A percentile compares a stretch with the other conserved stretches of the same genome.
Evolutionary conservation across 2,329 filamentous ascomycete species (phyloP).

Genomic region (Chrysoporthe austroafricana): DNA sequence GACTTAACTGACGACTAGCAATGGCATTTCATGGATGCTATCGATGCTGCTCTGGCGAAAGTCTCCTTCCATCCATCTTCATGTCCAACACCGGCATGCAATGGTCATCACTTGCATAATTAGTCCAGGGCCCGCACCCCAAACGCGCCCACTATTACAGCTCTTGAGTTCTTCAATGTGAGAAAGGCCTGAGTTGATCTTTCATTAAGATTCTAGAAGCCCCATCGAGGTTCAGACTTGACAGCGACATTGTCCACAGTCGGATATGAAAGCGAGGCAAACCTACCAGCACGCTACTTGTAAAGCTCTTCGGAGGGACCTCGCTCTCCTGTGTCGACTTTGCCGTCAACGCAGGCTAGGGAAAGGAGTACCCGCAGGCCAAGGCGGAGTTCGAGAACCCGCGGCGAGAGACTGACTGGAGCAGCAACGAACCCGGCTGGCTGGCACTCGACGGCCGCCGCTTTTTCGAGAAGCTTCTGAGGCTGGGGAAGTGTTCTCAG

Average conservation of each 20-base stretch:
- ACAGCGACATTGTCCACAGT: conserved; percentile 46
- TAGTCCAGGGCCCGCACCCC: conserved; percentile 60
- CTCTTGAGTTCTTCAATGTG: conserved; percentile 60
- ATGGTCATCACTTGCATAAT: conserved; percentile 41
- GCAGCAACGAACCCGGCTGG: too few relatives aligned
- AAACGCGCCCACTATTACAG: conserved; percentile 57
- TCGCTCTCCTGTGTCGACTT: too few relatives aligned
- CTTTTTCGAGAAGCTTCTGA: too few relatives aligned
- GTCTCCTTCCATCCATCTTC: conserved; percentile 49
- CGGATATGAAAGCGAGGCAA: conserved; percentile 53
- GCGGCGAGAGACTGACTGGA: too few relatives aligned
- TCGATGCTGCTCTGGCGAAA: conserved; percentile 59
- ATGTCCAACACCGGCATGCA: conserved; percentile 45
- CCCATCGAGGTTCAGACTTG: conserved; percentile 55
- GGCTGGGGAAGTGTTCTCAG: too few relatives aligned
- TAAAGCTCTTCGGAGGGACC: too few relatives aligned
- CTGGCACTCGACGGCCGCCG: too few relatives aligned
- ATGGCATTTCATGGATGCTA: conserved; percentile 52
- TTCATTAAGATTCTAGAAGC: conserved; percentile 55
- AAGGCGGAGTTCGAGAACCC: too few relatives aligned
- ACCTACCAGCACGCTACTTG: conserved; percentile 57
- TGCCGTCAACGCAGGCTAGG: too few relatives aligned
- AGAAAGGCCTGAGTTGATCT: conserved; percentile 55
- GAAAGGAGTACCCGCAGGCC: too few relatives aligned
- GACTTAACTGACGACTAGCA: conserved; percentile 43